Evolutionary conservation across 2,329 filamentous ascomycete species (phyloP).

Genomic region (Penicillium verrucosum): DNA sequence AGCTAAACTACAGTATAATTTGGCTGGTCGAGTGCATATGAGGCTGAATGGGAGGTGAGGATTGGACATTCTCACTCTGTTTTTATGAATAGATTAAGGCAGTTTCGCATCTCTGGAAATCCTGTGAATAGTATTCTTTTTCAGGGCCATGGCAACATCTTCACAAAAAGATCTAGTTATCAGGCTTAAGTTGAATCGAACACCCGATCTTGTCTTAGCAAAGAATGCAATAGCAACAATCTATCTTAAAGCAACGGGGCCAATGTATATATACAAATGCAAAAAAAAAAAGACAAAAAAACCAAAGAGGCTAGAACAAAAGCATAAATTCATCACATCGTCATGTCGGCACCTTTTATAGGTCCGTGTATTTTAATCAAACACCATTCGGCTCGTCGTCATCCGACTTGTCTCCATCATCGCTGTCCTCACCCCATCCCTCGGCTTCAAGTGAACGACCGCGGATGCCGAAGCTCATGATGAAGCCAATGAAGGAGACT

Average conservation of each 20-base stretch:
- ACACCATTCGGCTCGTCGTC: conserved; percentile 40
- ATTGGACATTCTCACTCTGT: neutral
- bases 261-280: conserved; percentile 16
- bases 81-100: neutral
- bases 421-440: conserved; percentile 48
- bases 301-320: conserved; percentile 5
- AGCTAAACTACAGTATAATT: no score
- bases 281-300: conserved; percentile 1
- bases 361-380: conserved; percentile 4
- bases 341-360: conserved; percentile 10
- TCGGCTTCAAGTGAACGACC: conserved; percentile 60
- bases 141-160: neutral
- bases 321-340: conserved; percentile 16
- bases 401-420: conserved; percentile 45
- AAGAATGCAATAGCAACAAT: conserved; percentile 11
- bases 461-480: conserved; percentile 73
- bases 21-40: neutral
- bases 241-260: neutral
- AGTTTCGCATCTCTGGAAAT: neutral
- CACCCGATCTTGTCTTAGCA: neutral
- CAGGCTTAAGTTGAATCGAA: neutral
- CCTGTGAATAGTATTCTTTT: neutral
- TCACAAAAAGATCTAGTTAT: neutral
- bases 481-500: conserved; percentile 74
- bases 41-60: neutral